These are phyloP conservation scores for Pseudogymnoascus sp. DNA, from an alignment of 2,329 filamentous ascomycete genomes.

Conservation along the genomic window DNA sequence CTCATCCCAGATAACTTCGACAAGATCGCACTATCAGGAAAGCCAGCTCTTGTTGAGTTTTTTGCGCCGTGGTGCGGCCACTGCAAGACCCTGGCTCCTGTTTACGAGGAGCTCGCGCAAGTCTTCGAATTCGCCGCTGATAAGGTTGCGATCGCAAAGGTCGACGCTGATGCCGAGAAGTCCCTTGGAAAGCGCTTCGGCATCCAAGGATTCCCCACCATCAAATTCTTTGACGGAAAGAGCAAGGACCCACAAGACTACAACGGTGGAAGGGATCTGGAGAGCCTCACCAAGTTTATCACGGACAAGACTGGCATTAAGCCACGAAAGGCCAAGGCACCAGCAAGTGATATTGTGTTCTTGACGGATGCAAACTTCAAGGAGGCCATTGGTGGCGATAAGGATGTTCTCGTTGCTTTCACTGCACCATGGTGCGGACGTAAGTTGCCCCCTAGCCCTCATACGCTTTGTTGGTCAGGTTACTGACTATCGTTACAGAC, in stretches of 20 bases:
- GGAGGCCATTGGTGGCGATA: conserved; percentile 69
- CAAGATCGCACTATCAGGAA: conserved; percentile 78
- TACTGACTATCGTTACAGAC: conserved; percentile 47
- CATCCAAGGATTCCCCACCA: conserved; percentile 88
- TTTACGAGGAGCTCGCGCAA: conserved; percentile 83
- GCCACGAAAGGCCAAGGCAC: conserved; percentile 63
- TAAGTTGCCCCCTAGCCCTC: conserved; percentile 46
- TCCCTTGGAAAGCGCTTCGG: conserved; percentile 77
- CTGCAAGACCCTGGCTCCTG: conserved; percentile 93
- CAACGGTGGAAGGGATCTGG: conserved; percentile 76
- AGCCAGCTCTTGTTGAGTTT: conserved; percentile 95
- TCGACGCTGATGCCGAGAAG: conserved; percentile 87
- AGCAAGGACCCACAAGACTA: conserved; percentile 79
- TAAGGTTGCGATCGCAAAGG: conserved; percentile 83
- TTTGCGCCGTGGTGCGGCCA: conserved; percentile 98
- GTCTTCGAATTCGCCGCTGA: conserved; percentile 63
- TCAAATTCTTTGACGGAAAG: conserved; percentile 98
- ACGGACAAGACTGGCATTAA: conserved; percentile 79
- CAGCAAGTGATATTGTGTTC: conserved; percentile 68
- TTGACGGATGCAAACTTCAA: conserved; percentile 75
- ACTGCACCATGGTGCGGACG: conserved; percentile 98
- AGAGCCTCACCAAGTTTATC: conserved; percentile 74
- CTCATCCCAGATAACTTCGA: conserved; percentile 90
- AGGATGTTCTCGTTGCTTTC: conserved; percentile 90
- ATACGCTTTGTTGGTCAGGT: neutral